A percentile compares a stretch with the other conserved stretches of the same genome.
phyloP scores from a whole-genome alignment of 345 rosid species.

The Cardiospermum halicacabum region DNA sequence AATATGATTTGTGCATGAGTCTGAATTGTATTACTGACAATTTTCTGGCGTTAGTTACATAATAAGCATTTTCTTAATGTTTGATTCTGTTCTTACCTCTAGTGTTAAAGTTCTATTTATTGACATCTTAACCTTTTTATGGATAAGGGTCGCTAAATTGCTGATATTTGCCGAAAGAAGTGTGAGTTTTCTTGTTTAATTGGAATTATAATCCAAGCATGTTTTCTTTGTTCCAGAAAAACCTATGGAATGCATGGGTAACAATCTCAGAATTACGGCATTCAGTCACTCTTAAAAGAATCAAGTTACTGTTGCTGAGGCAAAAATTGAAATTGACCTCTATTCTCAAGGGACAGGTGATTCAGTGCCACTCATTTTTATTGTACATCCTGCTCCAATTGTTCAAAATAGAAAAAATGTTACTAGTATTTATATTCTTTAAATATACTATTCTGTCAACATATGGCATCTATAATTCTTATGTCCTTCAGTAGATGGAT shows the following conservation, averaged over 20 bases:
- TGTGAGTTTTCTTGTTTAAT: not conserved
- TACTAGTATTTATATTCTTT: conserved; percentile 2
- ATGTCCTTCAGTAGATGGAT: not conserved
- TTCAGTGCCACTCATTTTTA: conserved; percentile 14
- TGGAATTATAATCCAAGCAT: conserved; percentile 12
- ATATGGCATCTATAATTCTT: too few relatives aligned
- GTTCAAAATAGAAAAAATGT: not conserved
- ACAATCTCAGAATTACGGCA: conserved; percentile 68
- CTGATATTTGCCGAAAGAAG: not conserved
- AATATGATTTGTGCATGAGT: not conserved
- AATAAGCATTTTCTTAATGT: not conserved
- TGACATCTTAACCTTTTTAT: not conserved
- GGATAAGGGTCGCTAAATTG: not conserved
- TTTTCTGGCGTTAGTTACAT: conserved; percentile 2
- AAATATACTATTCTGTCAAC: not conserved
- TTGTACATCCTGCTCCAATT: conserved; percentile 4
- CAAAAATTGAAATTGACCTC: conserved; percentile 79
- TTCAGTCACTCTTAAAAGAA: conserved; percentile 71
- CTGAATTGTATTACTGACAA: not conserved
- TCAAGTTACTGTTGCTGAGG: conserved; percentile 66
- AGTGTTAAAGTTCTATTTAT: not conserved
- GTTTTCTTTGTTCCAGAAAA: conserved; percentile 50
- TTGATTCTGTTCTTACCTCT: not conserved
- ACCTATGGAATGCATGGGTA: conserved; percentile 82
- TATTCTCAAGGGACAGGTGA: conserved; percentile 83